Base-by-base conservation (phyloP, 257 asterid species). In the Penstemon davidsonii region DNA sequence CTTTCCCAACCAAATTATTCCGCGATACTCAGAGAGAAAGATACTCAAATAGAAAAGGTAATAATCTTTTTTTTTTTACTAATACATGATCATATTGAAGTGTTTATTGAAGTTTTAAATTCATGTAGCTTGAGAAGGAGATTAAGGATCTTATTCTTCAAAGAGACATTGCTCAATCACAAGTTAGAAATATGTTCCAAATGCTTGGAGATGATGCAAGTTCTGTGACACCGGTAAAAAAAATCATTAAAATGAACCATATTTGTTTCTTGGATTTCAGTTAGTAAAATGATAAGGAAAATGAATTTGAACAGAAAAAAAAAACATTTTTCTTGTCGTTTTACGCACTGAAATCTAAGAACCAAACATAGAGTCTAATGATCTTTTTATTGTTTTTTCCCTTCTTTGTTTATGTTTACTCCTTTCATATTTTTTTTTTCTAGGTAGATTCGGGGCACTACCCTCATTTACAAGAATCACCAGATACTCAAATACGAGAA, bases 141-240 rank as follows among this genome's bases (percentile, higher is more conserved):
- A 45, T 85, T 52, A 87, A 82, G 62, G 96, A 88, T 58, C 78
- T 91, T 74, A 87, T 79, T 58, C 70, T 83, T 83, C 96, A 91
- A 82, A 71, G 96, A 69, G 96, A 94, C 64, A 81, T 82, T 33
- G 98, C 96, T 68, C 95, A 86, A 82, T 77, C 96, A 36, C 95
- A 86, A 83, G 85, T 87, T 50, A 86, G 75, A 75, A 96, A 94
- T 63, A 75, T 88, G 78, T 65, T 84, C 55, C 80, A 83, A 53
- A 66, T 87, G 78, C 67, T 87, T 9, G 90, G 87, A 80, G 86
- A 87, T 40, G 82, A 85, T 55, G 64, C 77, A 70, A 68, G 66
- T 62, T 72, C 85, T 49, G 13, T 67, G 56, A 64, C 76, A 69
- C 80, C 67, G 90, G 99, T 88, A 84, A 44, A 41, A 25, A 25